These are phyloP conservation scores for Extremus antarcticus DNA, from an alignment of 495 filamentous ascomycete species.

Conservation along the genomic window DNA sequence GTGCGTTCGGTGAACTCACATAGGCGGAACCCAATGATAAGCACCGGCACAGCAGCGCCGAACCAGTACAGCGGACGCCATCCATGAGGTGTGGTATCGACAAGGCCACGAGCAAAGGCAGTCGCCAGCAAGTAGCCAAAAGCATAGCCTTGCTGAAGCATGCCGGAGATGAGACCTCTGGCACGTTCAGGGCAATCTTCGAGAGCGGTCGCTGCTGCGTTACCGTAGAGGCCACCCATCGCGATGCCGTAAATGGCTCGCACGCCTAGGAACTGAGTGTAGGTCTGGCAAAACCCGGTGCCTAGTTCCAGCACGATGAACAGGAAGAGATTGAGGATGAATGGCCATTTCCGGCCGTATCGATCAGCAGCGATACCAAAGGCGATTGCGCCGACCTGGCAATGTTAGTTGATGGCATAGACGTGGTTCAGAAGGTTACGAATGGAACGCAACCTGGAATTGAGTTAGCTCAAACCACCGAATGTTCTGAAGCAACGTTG, in stretches of 20 bases:
- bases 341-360: constrained; percentile 82
- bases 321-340: constrained; percentile 69
- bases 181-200: constrained; percentile 71
- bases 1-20: constrained; percentile 16
- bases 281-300: constrained; percentile 69
- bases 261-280: constrained; percentile 66
- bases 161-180: constrained; percentile 65
- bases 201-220: constrained; percentile 73
- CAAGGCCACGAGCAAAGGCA: constrained; percentile 57
- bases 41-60: constrained; percentile 63
- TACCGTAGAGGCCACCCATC: constrained; percentile 84
- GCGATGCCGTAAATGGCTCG: constrained; percentile 80
- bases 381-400: constrained; percentile 54
- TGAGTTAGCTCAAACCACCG: background rate
- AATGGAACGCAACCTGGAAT: background rate
- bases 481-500: background rate
- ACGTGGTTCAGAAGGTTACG: background rate
- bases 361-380: constrained; percentile 77
- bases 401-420: background rate
- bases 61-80: constrained; percentile 88
- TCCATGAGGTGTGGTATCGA: constrained; percentile 59
- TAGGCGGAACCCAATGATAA: constrained; percentile 70
- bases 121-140: constrained; percentile 78
- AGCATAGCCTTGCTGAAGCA: constrained; percentile 82
- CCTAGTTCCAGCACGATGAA: constrained; percentile 73